Evolutionary conservation across 805 yeast genomes (phyloP).

Genomic region (Hanseniaspora lachancei): DNA sequence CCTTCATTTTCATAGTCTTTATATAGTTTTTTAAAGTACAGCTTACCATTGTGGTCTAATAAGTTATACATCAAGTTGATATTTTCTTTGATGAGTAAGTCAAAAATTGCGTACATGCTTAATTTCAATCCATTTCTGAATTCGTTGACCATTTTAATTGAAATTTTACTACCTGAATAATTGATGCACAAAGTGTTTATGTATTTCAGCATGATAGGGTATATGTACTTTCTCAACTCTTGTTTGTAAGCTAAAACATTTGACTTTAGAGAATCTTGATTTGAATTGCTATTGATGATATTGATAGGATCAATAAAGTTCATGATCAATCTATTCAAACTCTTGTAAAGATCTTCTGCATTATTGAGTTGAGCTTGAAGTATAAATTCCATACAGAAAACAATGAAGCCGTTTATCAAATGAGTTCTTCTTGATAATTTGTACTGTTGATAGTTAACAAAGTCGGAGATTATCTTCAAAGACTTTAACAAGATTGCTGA

Average conservation of each 20-base stretch:
- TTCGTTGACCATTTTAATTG: constrained; percentile 12
- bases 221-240: constrained; percentile 47
- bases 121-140: constrained; percentile 38
- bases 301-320: constrained; percentile 64
- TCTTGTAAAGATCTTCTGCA: constrained; percentile 27
- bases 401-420: constrained; percentile 38
- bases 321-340: constrained; percentile 43
- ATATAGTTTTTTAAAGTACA: constrained; percentile 53
- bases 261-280: constrained; percentile 36
- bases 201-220: constrained; percentile 46
- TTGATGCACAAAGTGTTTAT: constrained; percentile 36
- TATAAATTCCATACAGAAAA: constrained; percentile 35
- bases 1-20: constrained; percentile 64
- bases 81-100: constrained; percentile 55
- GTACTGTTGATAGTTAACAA: constrained; percentile 55
- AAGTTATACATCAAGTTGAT: constrained; percentile 47
- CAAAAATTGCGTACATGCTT: constrained; percentile 53
- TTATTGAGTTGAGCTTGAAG: not conserved
- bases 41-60: constrained; percentile 56
- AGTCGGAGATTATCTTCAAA: constrained; percentile 36
- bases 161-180: not conserved
- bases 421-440: constrained; percentile 65
- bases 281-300: constrained; percentile 22
- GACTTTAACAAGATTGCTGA: constrained; percentile 15
- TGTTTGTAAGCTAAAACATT: constrained; percentile 42